Base-by-base conservation (phyloP, 805 yeast genomes). In the Ogataea angusta region DNA sequence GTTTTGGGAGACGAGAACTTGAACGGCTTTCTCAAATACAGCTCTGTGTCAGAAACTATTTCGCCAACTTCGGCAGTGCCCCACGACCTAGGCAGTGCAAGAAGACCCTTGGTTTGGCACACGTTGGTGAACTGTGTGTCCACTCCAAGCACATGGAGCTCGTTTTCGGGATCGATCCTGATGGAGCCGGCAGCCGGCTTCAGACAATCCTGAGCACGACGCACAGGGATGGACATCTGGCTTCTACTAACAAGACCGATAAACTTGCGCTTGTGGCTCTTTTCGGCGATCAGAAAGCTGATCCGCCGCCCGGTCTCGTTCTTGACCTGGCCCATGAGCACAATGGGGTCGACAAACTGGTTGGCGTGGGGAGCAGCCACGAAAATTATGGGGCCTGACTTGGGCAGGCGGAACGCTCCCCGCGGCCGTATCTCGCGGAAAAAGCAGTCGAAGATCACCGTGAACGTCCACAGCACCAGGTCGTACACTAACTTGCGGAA, bases 121-220 rank as follows among this genome's bases (percentile, higher is more conserved):
- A 83, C 82, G 28, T 63, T 55, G 5, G 81, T 72, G 64, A 91
- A 91, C 5, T 36, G 15, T 12, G 96, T 89, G 12, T 74, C 82
- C 32, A 57, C 59, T 6, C 97, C 97, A 18, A 63, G 61, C 10
- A 91, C 67, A 24, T 61, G 64, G 14, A 57, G 52, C 17, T 62
- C 66, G 18, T 64, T 62, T 5, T 72, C 72, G 25, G 70, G 64
- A 52, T 80, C 82, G 22, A 81, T 54, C 34, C 50, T 69, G 17
- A 90, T 80, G 36, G 66, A 70, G 2, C 98, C 98, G 0, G 70
- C 56, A n/a, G 81, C 95, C 3, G 67, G 59, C 23, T 59, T 67
- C 61, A 91, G 71, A 58, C 80, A 80, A 60, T 93, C 99, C 61
- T 93, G 98, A 2, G 96, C 89, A 52, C 99, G 75, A 12, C 78